These are phyloP conservation scores for Ulmus americana DNA, from an alignment of 331 rosid species.

Conservation along the genomic window DNA sequence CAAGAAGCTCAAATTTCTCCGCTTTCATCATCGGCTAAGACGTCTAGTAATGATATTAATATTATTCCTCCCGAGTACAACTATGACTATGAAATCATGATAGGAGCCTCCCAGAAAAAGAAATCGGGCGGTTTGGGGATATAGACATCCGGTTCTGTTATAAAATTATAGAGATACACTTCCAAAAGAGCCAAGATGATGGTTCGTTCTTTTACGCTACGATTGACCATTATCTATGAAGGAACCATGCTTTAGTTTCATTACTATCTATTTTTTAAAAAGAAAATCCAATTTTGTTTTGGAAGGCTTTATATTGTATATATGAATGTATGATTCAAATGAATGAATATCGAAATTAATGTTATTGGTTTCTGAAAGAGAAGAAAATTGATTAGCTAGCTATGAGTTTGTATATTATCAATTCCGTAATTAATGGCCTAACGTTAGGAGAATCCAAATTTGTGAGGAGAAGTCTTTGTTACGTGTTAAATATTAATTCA, in stretches of 20 bases:
- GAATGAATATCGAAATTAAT: no score
- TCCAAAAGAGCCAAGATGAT: conserved; percentile 30
- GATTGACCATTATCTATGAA: conserved; percentile 40
- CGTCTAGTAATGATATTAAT: neutral
- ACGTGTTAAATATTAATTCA: no score
- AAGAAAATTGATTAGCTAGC: no score
- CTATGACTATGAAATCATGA: neutral
- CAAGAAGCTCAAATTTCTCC: conserved; percentile 34
- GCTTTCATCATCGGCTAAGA: neutral
- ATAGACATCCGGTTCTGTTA: conserved; percentile 22
- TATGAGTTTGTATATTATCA: no score
- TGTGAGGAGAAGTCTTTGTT: no score
- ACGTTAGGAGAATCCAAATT: no score
- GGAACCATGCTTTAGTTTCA: conserved; percentile 27
- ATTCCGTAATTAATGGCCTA: no score
- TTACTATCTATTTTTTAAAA: no score
- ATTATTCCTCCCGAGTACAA: neutral
- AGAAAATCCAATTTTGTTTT: no score
- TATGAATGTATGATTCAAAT: no score
- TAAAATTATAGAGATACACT: conserved; percentile 25
- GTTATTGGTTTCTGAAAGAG: no score
- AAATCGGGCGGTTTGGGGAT: neutral
- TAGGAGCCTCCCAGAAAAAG: neutral
- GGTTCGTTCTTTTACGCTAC: conserved; percentile 34
- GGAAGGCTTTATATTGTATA: no score